phyloP scores from a whole-genome alignment of 768 basidiomycete species.

The Trametes cinnabarina region DNA sequence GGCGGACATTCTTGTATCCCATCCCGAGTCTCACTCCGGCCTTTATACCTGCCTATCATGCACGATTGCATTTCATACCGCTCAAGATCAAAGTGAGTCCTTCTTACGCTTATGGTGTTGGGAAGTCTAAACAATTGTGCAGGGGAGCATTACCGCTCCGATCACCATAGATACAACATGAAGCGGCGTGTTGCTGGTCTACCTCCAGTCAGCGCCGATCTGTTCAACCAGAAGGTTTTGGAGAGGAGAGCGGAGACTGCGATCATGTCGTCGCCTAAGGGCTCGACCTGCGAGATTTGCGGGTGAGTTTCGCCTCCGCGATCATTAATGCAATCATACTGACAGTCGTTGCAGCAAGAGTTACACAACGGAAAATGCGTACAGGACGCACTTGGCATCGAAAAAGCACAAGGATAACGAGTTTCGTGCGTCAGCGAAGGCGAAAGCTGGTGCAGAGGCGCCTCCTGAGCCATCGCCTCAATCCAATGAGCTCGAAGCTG shows the following conservation, averaged over 20 bases:
- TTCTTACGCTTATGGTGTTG: not conserved
- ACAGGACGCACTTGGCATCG: constrained; percentile 81
- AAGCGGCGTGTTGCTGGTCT: constrained; percentile 91
- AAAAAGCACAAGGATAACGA: constrained; percentile 87
- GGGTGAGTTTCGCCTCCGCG: constrained; percentile 48
- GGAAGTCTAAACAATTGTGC: not conserved
- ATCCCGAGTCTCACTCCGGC: not conserved
- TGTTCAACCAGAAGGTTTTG: constrained; percentile 87
- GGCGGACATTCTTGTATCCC: constrained; percentile 10
- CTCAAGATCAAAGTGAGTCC: constrained; percentile 77
- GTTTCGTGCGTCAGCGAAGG: constrained; percentile 41
- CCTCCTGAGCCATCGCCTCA: not conserved
- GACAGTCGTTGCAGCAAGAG: constrained; percentile 58
- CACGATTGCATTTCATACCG: constrained; percentile 77
- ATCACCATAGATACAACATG: constrained; percentile 98
- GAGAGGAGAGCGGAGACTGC: constrained; percentile 78
- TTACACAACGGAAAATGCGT: constrained; percentile 88
- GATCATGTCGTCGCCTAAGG: constrained; percentile 56
- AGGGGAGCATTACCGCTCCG: constrained; percentile 89
- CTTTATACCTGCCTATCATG: constrained; percentile 91
- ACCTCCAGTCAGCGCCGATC: constrained; percentile 71
- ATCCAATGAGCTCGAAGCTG: not conserved
- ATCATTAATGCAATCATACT: not conserved
- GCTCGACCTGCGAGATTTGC: constrained; percentile 75
- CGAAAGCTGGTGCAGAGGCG: constrained; percentile 7